phyloP scores from a whole-genome alignment of 1,139 yeast genomes.

The Pneumocystis carinii region DNA sequence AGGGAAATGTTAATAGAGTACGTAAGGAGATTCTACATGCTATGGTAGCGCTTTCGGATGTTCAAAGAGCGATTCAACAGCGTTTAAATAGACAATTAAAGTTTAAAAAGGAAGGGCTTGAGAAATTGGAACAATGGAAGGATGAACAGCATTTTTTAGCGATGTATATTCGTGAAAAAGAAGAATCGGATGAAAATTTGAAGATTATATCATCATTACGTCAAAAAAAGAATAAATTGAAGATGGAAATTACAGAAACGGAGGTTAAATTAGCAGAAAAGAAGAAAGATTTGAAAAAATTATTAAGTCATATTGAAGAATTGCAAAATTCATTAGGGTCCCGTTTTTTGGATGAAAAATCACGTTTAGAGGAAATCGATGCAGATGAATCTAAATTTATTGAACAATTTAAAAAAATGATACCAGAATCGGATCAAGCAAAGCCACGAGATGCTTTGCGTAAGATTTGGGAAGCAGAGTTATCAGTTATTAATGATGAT shows the following conservation, averaged over 20 bases:
- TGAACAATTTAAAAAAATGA: background rate
- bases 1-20: background rate
- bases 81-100: background rate
- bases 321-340: background rate
- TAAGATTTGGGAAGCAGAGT: background rate
- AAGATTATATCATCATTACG: background rate
- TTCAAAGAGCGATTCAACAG: background rate
- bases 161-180: background rate
- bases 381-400: background rate
- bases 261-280: background rate
- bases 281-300: background rate
- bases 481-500: background rate
- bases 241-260: background rate
- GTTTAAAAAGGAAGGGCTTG: background rate
- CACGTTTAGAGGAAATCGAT: background rate
- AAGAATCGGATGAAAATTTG: background rate
- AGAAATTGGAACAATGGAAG: background rate
- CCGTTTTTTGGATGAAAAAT: background rate
- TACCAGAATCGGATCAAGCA: background rate
- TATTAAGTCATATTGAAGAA: background rate
- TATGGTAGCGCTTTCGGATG: background rate
- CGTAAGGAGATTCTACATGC: background rate
- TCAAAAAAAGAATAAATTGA: background rate
- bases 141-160: background rate
- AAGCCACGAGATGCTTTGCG: background rate